Conservation (phyloP, 768 basidiomycete species). For the Postia placenta region DNA sequence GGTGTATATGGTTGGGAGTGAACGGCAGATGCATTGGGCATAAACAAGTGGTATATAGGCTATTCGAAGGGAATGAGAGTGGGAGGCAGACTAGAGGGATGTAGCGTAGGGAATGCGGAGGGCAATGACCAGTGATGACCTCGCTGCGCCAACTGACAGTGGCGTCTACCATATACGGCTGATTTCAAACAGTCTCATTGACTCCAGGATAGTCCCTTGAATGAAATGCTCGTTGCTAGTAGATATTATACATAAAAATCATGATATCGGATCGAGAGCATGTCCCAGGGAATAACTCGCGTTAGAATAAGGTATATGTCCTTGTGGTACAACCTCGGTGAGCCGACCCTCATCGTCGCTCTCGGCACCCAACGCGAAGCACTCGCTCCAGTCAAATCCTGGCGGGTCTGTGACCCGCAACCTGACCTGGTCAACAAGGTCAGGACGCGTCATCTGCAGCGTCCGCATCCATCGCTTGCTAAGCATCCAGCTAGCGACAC, state of each 20-base stretch:
- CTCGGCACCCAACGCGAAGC: slow-evolving; percentile 49
- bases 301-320: slow-evolving; percentile 13
- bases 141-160: too few relatives aligned
- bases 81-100: neutral
- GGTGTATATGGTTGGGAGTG: slow-evolving; percentile 77
- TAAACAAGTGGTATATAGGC: slow-evolving; percentile 8
- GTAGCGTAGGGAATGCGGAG: neutral
- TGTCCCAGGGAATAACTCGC: slow-evolving; percentile 25
- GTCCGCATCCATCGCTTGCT: slow-evolving; percentile 56
- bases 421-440: slow-evolving; percentile 37
- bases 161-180: too few relatives aligned
- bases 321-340: neutral
- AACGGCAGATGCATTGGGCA: slow-evolving; percentile 77
- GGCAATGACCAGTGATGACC: neutral
- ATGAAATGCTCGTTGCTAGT: too few relatives aligned
- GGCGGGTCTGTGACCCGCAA: slow-evolving; percentile 40
- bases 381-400: slow-evolving; percentile 45
- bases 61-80: neutral
- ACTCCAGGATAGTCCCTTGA: too few relatives aligned
- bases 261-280: slow-evolving; percentile 11
- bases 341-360: slow-evolving; percentile 34
- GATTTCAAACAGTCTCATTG: too few relatives aligned
- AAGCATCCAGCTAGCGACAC: slow-evolving; percentile 70
- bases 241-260: too few relatives aligned
- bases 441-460: slow-evolving; percentile 37